Evolutionary conservation across 208 protist species (phyloP), one percentile per base, ranked within the genome.

Genomic region (Trypanosoma scelopori): DNA sequence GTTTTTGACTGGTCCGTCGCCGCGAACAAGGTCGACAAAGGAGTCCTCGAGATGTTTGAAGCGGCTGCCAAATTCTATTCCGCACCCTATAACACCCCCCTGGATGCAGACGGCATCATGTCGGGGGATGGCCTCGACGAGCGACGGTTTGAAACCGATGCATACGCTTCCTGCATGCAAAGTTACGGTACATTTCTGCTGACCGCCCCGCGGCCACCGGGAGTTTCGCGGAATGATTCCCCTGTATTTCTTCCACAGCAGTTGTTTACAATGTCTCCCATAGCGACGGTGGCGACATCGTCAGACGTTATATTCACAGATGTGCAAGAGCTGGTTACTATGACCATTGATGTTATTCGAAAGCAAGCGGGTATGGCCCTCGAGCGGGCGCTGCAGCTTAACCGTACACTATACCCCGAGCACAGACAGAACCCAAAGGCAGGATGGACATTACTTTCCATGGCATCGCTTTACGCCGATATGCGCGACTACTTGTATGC

Each of bases 401-500:
- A 92, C 50, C 89, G 89, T 25, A 68, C 69, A 25, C 61, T 91
- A 2, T 84, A 82, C 61, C 82, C 85, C 13, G 74, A 91, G 9
- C 20, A 76, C 9, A 76, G 77, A 30, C 59, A 87, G 52, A 92
- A 95, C 67, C 55, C 81, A 1, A 55, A 76, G 20, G 89, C 86
- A 0, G 78, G 77, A 6, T 81, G 76, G 69, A 87, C 75, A 49
- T 74, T 95, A 16, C 60, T 82, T 18, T 49, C 73, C 16, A 91
- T 95, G 86, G 89, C 84, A 9, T 89, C 80, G 59, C 74, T 90
- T 58, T 95, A 93, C 71, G 89, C 84, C n/a, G 89, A 95, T 69
- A 91, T 81, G 39, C 77, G 86, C 27, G 89, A 95, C 74, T 95
- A 95, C 71, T 68, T 95, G 16, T 93, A 95, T 65, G 86, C 89